Conservation (phyloP, 2,329 filamentous ascomycete species). For the Epichloe coenophiala region DNA sequence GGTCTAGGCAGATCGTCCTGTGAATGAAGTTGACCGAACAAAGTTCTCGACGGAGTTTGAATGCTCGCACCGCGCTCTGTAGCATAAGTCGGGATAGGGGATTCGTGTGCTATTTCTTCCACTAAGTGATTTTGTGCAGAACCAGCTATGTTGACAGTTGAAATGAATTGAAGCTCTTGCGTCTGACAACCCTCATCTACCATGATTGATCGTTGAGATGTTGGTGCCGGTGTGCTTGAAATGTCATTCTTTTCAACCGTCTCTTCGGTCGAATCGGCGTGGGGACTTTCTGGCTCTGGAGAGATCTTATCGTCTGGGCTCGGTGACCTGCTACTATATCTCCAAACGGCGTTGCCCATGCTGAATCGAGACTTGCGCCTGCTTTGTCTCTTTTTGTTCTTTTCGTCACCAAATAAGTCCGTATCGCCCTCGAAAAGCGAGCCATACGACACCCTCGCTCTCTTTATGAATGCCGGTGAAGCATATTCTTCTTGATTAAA, state of each 20-base stretch:
- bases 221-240: background rate
- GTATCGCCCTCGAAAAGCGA: slow-evolving; percentile 49
- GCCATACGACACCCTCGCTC: slow-evolving; percentile 55
- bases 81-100: slow-evolving; percentile 3
- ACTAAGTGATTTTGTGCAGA: slow-evolving; percentile 13
- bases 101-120: slow-evolving; percentile 4
- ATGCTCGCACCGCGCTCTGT: background rate
- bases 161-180: slow-evolving; percentile 15
- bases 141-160: slow-evolving; percentile 15
- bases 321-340: slow-evolving; percentile 55
- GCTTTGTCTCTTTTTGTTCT: slow-evolving; percentile 10
- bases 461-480: slow-evolving; percentile 70
- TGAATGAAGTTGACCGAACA: slow-evolving; percentile 1
- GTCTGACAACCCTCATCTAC: slow-evolving; percentile 24
- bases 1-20: background rate
- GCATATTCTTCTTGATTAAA: slow-evolving; percentile 43
- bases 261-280: slow-evolving; percentile 9
- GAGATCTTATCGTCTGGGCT: slow-evolving; percentile 46
- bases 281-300: slow-evolving; percentile 11
- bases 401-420: slow-evolving; percentile 58
- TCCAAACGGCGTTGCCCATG: slow-evolving; percentile 57
- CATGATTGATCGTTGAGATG: slow-evolving; percentile 13
- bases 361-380: slow-evolving; percentile 61
- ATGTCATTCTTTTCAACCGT: background rate
- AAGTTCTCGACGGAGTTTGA: slow-evolving; percentile 7